Conservation (phyloP, 192 early-diverging fungal species). For the Coemansia javaensis region DNA sequence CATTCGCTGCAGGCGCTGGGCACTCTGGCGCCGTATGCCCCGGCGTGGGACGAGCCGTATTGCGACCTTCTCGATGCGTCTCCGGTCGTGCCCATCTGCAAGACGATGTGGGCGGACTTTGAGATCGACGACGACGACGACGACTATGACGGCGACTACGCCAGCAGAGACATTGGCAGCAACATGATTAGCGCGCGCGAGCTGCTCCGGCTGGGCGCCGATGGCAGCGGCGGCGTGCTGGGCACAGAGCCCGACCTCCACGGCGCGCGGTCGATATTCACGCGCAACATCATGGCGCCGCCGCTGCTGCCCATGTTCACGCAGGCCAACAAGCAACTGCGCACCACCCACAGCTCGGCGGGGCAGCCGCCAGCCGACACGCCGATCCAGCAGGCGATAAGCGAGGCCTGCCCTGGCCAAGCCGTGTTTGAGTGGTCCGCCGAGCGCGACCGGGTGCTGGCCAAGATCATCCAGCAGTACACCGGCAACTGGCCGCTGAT, state of each 20-base stretch:
- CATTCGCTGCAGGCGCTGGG: slow-evolving; percentile 27
- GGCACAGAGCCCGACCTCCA: slow-evolving; percentile 14
- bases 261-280: slow-evolving; percentile 28
- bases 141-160: neutral
- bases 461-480: slow-evolving; percentile 41
- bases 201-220: slow-evolving; percentile 13
- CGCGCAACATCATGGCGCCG: slow-evolving; percentile 40
- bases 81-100: slow-evolving; percentile 45
- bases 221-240: slow-evolving; percentile 4
- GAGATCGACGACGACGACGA: slow-evolving; percentile 7
- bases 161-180: neutral
- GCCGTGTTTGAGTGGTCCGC: slow-evolving; percentile 42
- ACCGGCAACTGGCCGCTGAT: slow-evolving; percentile 47
- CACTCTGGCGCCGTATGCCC: slow-evolving; percentile 20
- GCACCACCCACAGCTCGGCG: slow-evolving; percentile 14
- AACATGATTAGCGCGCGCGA: slow-evolving; percentile 15
- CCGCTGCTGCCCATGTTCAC: slow-evolving; percentile 45
- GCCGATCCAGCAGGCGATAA: slow-evolving; percentile 25
- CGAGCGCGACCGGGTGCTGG: slow-evolving; percentile 37
- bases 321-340: slow-evolving; percentile 32
- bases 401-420: slow-evolving; percentile 42
- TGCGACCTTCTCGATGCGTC: slow-evolving; percentile 42
- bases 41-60: slow-evolving; percentile 35
- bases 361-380: slow-evolving; percentile 36
- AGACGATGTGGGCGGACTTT: slow-evolving; percentile 46